These are phyloP conservation scores for Diaporthe vexans DNA, from an alignment of 2,329 filamentous ascomycete species.

Conservation along the genomic window DNA sequence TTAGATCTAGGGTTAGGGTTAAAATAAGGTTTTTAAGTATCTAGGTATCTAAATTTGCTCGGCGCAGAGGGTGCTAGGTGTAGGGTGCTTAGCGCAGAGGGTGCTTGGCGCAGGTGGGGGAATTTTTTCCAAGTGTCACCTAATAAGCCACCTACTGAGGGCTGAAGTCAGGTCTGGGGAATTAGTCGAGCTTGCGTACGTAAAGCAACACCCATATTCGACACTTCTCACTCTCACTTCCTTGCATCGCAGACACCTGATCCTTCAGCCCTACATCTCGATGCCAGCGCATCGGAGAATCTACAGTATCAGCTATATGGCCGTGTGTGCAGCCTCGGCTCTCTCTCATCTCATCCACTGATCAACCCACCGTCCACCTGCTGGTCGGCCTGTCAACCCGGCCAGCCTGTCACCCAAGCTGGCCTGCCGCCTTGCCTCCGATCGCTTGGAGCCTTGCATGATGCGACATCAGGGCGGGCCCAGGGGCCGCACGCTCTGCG, in stretches of 20 bases:
- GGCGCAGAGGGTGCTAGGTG: no score
- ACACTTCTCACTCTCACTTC: background rate
- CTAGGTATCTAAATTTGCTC: no score
- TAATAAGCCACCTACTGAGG: no score
- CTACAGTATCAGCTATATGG: conserved; percentile 3
- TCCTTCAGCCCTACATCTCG: conserved; percentile 22
- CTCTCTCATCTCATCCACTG: background rate
- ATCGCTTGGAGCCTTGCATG: conserved; percentile 30
- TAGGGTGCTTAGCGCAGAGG: no score
- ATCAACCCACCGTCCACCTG: background rate
- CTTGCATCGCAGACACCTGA: conserved; percentile 13
- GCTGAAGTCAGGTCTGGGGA: conserved; percentile 10
- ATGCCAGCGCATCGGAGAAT: conserved; percentile 10
- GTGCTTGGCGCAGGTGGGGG: no score
- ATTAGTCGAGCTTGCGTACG: conserved; percentile 1
- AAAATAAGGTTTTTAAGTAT: no score
- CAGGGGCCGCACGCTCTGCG: conserved; percentile 15
- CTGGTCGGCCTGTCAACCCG: no score
- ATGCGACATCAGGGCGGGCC: conserved; percentile 24
- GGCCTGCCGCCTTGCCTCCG: background rate
- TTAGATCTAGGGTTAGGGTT: no score
- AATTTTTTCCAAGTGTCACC: no score
- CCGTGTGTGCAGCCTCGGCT: background rate
- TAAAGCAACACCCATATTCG: background rate
- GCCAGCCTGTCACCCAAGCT: background rate